Conservation (phyloP, 2,329 filamentous ascomycete species). For the Zasmidium angulare region DNA sequence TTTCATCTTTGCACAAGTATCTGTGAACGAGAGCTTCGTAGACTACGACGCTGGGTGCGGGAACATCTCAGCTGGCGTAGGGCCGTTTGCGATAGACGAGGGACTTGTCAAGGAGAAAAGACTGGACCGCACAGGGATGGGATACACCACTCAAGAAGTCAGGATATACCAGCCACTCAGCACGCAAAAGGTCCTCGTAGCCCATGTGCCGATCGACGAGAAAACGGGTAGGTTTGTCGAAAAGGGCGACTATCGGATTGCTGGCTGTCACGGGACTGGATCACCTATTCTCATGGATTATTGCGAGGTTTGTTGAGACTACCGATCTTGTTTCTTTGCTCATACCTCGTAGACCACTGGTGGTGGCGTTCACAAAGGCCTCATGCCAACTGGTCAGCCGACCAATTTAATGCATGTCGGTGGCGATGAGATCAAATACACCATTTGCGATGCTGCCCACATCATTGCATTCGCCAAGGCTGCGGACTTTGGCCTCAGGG, state of each 20-base stretch:
- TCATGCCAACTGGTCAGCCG: conserved; percentile 16
- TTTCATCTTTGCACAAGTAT: conserved; percentile 21
- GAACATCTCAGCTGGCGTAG: conserved; percentile 22
- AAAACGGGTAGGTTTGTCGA: conserved; percentile 13
- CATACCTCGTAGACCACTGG: conserved; percentile 10
- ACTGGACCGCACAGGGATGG: conserved; percentile 6
- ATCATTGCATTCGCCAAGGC: conserved; percentile 20
- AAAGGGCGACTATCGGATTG: conserved; percentile 17
- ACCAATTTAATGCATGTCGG: conserved; percentile 13
- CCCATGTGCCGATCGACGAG: conserved; percentile 17
- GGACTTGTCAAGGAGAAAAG: conserved; percentile 15
- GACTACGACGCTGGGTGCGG: conserved; percentile 20
- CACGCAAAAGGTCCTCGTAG: conserved; percentile 18
- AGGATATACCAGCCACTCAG: conserved; percentile 18
- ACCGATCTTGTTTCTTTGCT: not conserved
- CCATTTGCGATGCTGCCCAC: conserved; percentile 20
- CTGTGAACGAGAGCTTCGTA: conserved; percentile 15
- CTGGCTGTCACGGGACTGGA: conserved; percentile 18
- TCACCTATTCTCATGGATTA: conserved; percentile 23
- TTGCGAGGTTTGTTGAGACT: conserved; percentile 4
- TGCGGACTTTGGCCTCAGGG: conserved; percentile 13
- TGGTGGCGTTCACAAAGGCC: conserved; percentile 14
- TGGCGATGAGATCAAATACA: conserved; percentile 10
- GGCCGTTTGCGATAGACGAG: conserved; percentile 21
- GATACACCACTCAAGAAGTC: conserved; percentile 19